phyloP scores from a whole-genome alignment of 1,284 basidiomycete genomes.

The Trametes pubescens region DNA sequence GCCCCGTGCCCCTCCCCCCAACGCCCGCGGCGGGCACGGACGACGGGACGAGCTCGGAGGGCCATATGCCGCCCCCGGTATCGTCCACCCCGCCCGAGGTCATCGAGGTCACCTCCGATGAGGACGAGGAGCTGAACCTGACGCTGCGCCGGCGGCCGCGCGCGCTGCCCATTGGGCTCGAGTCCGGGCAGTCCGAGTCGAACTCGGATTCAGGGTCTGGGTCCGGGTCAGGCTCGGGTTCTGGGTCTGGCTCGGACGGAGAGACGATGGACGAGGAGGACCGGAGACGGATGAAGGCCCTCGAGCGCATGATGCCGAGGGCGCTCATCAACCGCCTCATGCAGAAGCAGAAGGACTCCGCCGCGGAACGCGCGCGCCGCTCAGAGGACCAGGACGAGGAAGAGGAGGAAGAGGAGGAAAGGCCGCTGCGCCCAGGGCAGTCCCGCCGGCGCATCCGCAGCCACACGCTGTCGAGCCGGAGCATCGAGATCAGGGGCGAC shows the following conservation, averaged over 20 bases:
- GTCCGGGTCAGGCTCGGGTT: neutral
- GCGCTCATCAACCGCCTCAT: slow-evolving; percentile 24
- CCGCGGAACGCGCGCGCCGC: slow-evolving; percentile 10
- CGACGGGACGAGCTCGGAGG: slow-evolving; percentile 19
- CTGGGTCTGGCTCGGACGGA: slow-evolving; percentile 1
- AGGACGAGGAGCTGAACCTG: slow-evolving; percentile 4
- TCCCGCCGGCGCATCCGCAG: slow-evolving; percentile 32
- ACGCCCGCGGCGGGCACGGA: slow-evolving; percentile 10
- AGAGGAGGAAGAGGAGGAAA: slow-evolving; percentile 7
- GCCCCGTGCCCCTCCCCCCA: slow-evolving; percentile 5
- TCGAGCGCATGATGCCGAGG: slow-evolving; percentile 34
- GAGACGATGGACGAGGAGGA: slow-evolving; percentile 12
- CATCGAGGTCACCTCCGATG: slow-evolving; percentile 22
- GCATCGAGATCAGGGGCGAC: slow-evolving; percentile 38
- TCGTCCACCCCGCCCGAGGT: slow-evolving; percentile 23
- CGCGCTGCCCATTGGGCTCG: neutral
- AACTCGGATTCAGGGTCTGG: slow-evolving; percentile 3
- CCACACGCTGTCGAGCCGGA: slow-evolving; percentile 11
- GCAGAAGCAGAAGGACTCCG: slow-evolving; percentile 22
- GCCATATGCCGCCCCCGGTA: slow-evolving; percentile 12
- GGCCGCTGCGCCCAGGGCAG: slow-evolving; percentile 38
- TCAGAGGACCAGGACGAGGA: neutral
- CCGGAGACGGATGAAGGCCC: slow-evolving; percentile 25
- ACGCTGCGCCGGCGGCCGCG: slow-evolving; percentile 6
- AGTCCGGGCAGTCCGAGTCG: neutral